Evolutionary conservation across 129 eudicot species (phyloP).

Genomic region (Daucus carota): DH1_v3.0 NC_030386.2:27448001-27448500

Average conservation of each 20-base stretch:
- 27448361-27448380: not conserved
- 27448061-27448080: not conserved
- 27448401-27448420: not conserved
- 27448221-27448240: slow-evolving; percentile 78
- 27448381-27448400: not conserved
- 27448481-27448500: not conserved
- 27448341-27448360: not conserved
- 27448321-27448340: slow-evolving; percentile 40
- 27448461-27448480: not conserved
- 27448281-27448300: slow-evolving; percentile 77
- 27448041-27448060: not conserved
- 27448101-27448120: not conserved
- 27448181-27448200: slow-evolving; percentile 39
- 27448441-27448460: not conserved
- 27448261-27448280: slow-evolving; percentile 42
- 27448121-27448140: not conserved
- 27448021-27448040: not conserved
- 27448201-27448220: slow-evolving; percentile 73
- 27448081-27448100: not conserved
- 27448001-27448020: not conserved
- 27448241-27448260: not conserved
- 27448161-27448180: slow-evolving; percentile 1
- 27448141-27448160: not conserved
- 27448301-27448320: slow-evolving; percentile 74
- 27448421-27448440: not conserved